phyloP scores from a whole-genome alignment of 1,284 basidiomycete species.

The Abortiporus biennis region DNA sequence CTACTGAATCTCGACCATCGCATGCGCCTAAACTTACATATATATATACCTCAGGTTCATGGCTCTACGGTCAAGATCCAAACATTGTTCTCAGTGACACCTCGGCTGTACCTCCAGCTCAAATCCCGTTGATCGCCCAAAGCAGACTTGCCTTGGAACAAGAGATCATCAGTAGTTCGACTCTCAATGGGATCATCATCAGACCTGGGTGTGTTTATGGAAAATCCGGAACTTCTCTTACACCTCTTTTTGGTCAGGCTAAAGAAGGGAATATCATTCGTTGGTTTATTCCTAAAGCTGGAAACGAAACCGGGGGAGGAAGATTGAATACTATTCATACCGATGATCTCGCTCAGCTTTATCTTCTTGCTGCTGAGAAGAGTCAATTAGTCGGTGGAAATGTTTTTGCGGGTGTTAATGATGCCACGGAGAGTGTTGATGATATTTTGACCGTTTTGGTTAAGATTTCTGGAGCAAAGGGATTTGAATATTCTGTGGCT shows the following conservation, averaged over 20 bases:
- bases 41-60: constrained; percentile 45
- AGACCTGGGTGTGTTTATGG: constrained; percentile 44
- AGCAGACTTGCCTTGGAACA: constrained; percentile 36
- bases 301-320: constrained; percentile 36
- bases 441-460: constrained; percentile 38
- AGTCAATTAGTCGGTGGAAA: constrained; percentile 31
- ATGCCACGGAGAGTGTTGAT: constrained; percentile 35
- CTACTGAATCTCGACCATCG: constrained; percentile 22
- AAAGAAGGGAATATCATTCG: constrained; percentile 28
- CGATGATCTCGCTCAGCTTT: constrained; percentile 47
- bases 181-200: constrained; percentile 43
- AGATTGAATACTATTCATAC: constrained; percentile 37
- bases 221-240: constrained; percentile 33
- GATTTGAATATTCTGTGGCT: constrained; percentile 26
- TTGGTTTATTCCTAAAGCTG: no score
- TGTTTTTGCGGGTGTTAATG: constrained; percentile 41
- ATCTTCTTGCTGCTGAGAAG: constrained; percentile 36
- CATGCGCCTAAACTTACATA: constrained; percentile 36
- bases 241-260: constrained; percentile 31
- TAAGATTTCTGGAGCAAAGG: constrained; percentile 32
- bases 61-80: constrained; percentile 40
- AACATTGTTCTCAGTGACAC: constrained; percentile 28
- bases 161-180: constrained; percentile 22
- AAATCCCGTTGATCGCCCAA: constrained; percentile 27
- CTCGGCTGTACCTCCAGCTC: constrained; percentile 25